Conservation (phyloP, 2,329 filamentous ascomycete species). For the Cercospora sp. region DNA sequence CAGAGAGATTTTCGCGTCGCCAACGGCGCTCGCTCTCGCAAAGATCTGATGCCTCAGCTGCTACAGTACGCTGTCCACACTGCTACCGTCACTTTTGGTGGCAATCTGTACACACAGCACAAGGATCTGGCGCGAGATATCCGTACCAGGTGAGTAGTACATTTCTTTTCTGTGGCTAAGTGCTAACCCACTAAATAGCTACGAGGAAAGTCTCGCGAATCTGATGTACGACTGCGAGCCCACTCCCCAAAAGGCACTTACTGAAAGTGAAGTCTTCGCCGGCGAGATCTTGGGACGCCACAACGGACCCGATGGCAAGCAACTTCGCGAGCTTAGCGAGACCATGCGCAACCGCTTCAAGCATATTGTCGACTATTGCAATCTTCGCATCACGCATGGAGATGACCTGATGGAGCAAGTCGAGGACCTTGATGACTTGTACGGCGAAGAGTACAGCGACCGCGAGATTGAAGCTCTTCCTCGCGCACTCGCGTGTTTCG, state of each 20-base stretch:
- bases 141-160: constrained; percentile 47
- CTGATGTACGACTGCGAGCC: constrained; percentile 51
- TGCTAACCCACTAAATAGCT: constrained; percentile 40
- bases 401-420: constrained; percentile 33
- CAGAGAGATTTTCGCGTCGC: constrained; percentile 27
- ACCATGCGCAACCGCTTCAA: constrained; percentile 46
- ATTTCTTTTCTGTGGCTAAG: neutral
- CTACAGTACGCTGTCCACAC: constrained; percentile 43
- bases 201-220: constrained; percentile 54
- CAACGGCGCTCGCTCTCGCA: constrained; percentile 15
- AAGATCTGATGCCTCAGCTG: constrained; percentile 37
- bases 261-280: constrained; percentile 58
- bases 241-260: constrained; percentile 45
- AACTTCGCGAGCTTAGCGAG: constrained; percentile 39
- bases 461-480: constrained; percentile 48
- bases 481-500: constrained; percentile 53
- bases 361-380: constrained; percentile 44
- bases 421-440: constrained; percentile 31
- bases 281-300: constrained; percentile 58
- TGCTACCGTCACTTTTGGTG: constrained; percentile 28
- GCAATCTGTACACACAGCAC: constrained; percentile 42
- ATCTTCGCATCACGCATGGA: constrained; percentile 48
- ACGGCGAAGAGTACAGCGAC: constrained; percentile 29
- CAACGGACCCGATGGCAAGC: constrained; percentile 36
- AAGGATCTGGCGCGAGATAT: constrained; percentile 43